Percentiles rank a stretch among this genome's conserved stretches.
Evolutionary conservation across 139 green algal genomes (phyloP).

Genomic region (Tetratostichococcus sp.): DNA sequence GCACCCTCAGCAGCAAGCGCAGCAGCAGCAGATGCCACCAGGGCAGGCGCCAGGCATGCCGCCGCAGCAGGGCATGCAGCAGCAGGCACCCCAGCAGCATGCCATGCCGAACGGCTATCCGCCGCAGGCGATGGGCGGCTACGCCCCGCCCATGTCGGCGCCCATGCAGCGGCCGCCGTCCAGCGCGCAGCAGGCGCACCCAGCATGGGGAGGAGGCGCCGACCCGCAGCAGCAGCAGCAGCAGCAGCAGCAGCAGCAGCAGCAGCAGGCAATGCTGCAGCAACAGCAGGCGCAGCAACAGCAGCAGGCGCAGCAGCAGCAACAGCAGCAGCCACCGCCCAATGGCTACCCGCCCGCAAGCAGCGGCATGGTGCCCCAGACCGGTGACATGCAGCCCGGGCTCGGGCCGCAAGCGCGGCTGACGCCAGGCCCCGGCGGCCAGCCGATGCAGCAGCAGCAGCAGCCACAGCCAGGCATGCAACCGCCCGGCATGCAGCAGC

Average conservation of each 20-base stretch:
- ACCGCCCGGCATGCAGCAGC: too few species aligned
- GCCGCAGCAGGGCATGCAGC: conserved; percentile 1
- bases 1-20: conserved; percentile 22
- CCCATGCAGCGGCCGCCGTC: conserved; percentile 2
- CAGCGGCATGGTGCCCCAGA: not conserved
- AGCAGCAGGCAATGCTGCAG: not conserved
- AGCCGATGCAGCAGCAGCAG: conserved; percentile 7
- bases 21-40: conserved; percentile 13
- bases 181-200: conserved; percentile 8
- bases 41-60: not conserved
- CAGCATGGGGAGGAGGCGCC: not conserved
- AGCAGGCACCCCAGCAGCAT: conserved; percentile 27
- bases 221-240: not conserved
- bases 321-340: not conserved
- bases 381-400: not conserved
- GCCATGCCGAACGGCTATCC: not conserved
- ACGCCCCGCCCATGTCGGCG: conserved; percentile 12
- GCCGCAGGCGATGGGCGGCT: conserved; percentile 8
- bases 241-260: conserved; percentile 1
- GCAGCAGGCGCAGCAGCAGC: not conserved
- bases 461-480: not conserved
- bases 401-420: not conserved
- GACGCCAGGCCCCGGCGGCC: not conserved
- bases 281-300: conserved; percentile 1
- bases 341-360: not conserved